These are phyloP conservation scores for Trypanosoma avium DNA, from an alignment of 208 protist genomes.

Conservation along the genomic window DNA sequence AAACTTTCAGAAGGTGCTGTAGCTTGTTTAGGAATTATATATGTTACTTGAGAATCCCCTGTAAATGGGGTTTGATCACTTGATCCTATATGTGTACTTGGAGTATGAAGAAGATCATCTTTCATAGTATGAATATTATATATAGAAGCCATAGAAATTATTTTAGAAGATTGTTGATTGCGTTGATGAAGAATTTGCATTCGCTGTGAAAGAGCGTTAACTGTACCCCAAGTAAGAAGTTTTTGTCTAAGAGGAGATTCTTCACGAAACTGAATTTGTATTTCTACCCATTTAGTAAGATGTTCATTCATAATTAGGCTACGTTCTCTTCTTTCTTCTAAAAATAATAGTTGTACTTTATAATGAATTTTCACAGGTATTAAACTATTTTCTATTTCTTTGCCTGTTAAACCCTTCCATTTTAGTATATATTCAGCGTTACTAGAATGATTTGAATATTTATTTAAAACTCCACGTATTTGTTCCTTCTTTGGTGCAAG, in stretches of 20 bases:
- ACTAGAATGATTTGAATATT: too few relatives aligned
- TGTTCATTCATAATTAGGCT: conserved; percentile 39
- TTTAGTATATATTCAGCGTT: conserved; percentile 31
- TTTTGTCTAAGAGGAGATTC: not conserved
- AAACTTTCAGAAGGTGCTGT: not conserved
- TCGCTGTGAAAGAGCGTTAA: conserved; percentile 20
- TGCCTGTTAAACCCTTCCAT: conserved; percentile 39
- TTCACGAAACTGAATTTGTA: conserved; percentile 14
- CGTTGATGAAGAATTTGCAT: not conserved
- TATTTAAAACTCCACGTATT: too few relatives aligned
- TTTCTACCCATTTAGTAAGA: conserved; percentile 28
- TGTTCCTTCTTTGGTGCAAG: too few relatives aligned
- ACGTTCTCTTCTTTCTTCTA: conserved; percentile 49
- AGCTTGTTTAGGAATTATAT: not conserved
- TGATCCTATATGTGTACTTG: not conserved
- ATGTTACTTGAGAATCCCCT: not conserved
- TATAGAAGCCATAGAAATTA: not conserved
- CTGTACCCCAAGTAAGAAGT: conserved; percentile 10
- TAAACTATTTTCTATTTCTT: conserved; percentile 36
- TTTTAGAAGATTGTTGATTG: not conserved
- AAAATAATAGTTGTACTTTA: conserved; percentile 41
- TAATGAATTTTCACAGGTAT: conserved; percentile 51
- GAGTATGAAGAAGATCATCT: conserved; percentile 8
- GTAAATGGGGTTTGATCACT: not conserved
- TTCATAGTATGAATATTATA: not conserved